phyloP scores from a whole-genome alignment of 2,329 filamentous ascomycete genomes.

The Ceratocystis albifundus region DNA sequence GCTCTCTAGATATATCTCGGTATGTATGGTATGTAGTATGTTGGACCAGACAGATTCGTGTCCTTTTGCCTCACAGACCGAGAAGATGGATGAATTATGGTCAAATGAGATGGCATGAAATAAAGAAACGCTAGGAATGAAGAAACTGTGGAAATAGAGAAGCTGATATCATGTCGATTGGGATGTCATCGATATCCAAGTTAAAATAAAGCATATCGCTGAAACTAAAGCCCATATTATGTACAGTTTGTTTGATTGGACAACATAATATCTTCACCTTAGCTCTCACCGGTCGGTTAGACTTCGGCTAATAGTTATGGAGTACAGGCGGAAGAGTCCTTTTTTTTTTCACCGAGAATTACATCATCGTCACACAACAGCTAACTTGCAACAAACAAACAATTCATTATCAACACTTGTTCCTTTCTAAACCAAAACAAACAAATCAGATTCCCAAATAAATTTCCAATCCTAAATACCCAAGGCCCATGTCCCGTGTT shows the following conservation, averaged over 20 bases:
- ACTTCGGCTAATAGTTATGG: neutral
- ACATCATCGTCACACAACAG: no score
- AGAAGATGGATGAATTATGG: neutral
- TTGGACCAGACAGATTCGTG: neutral
- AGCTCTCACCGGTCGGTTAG: neutral
- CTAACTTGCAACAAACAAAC: no score
- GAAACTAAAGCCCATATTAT: neutral
- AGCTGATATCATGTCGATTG: neutral
- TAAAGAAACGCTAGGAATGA: neutral
- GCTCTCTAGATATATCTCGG: neutral
- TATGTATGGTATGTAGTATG: no score
- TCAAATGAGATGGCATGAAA: neutral
- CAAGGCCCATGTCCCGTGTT: neutral
- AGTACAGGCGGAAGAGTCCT: neutral
- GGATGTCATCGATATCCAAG: neutral
- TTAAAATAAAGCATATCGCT: neutral
- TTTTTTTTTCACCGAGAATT: neutral
- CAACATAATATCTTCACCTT: constrained; percentile 9
- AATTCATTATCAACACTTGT: no score
- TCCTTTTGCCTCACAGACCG: neutral
- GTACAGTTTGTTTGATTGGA: neutral
- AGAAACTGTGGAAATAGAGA: neutral
- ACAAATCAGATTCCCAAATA: no score
- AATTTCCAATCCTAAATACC: neutral
- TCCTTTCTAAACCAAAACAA: no score